Evolutionary conservation across 2,329 filamentous ascomycete species (phyloP).

Genomic region (Cytospora schulzeri): DNA sequence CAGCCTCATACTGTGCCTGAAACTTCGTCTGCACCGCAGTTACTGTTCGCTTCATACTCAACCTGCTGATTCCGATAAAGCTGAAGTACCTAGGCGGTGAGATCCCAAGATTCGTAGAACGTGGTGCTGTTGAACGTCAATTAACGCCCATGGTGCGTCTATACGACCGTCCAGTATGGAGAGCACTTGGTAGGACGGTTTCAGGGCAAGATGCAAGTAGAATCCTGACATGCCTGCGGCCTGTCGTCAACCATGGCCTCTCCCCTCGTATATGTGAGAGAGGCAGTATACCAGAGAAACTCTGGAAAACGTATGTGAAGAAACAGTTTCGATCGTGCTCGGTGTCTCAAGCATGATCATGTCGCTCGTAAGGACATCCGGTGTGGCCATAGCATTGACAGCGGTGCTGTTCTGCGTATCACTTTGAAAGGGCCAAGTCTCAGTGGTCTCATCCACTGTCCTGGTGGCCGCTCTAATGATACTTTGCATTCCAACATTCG

Average conservation of each 20-base stretch:
- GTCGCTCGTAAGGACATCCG: background rate
- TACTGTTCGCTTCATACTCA: background rate
- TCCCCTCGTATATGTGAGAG: background rate
- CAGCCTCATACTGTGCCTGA: background rate
- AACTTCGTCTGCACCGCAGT: background rate
- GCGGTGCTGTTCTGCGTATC: background rate
- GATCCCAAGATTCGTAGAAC: background rate
- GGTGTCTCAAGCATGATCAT: background rate
- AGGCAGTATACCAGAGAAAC: background rate
- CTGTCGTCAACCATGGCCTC: background rate
- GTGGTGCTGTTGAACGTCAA: background rate
- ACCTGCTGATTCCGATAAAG: background rate
- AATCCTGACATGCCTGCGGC: background rate
- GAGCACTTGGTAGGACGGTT: background rate
- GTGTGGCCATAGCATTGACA: background rate
- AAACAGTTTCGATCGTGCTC: background rate
- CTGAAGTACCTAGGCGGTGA: background rate
- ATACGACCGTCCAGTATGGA: background rate
- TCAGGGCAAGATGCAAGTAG: background rate
- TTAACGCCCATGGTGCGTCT: background rate
- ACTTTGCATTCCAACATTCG: slow-evolving; percentile 8
- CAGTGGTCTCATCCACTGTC: background rate
- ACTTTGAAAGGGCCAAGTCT: background rate
- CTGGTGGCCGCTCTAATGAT: background rate
- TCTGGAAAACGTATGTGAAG: background rate